Base-by-base conservation (phyloP, 305 asterid genomes). In the Fraxinus floribunda region DNA sequence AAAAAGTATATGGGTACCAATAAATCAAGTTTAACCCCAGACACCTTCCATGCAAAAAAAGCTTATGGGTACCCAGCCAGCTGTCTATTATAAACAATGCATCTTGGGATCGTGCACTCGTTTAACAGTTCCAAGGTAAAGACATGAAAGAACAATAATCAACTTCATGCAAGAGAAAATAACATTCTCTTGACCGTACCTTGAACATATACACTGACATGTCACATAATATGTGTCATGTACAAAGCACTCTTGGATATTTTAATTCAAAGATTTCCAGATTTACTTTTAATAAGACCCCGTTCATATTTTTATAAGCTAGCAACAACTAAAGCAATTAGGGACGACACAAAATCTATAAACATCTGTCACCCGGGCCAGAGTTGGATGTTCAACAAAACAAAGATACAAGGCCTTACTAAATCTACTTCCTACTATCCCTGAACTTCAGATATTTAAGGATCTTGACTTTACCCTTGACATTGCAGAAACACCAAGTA, bases 401-500 rank as follows among this genome's bases (percentile, higher is more conserved):
- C n/a, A 66, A 24, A 22, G 73, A 26, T 24, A 64, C 73, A 64
- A 22, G 73, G n/a, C 30, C 70, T 60, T 60, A 60, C 73, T 64
- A 64, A 66, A 26, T 22, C 16, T 66, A 22, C 34, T 8, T 29
- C 75, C 35, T 10, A 38, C 3, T 68, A 68, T 9, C 38, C 75
- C 75, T 68, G 36, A 68, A 29, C 75, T 10, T 70, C 76, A 80
- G 41, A 75, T 82, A 77, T 84, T 29, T 29, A 82, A 86, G 86
- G 85, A 78, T 85, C 84, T 85, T 32, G 72, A 72, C 66, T 62
- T 89, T 92, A 94, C 98, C 97, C 97, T 90, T 82, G 98, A 93
- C 97, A 93, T 88, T 84, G 98, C 98, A 77, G 97, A 92, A 83
- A 93, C 93, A 80, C 98, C 97, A 84, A 94, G 98, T 77, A 94